These are phyloP conservation scores for Zygoascus biomembranicola DNA, from an alignment of 805 yeast genomes.

Conservation along the genomic window DNA sequence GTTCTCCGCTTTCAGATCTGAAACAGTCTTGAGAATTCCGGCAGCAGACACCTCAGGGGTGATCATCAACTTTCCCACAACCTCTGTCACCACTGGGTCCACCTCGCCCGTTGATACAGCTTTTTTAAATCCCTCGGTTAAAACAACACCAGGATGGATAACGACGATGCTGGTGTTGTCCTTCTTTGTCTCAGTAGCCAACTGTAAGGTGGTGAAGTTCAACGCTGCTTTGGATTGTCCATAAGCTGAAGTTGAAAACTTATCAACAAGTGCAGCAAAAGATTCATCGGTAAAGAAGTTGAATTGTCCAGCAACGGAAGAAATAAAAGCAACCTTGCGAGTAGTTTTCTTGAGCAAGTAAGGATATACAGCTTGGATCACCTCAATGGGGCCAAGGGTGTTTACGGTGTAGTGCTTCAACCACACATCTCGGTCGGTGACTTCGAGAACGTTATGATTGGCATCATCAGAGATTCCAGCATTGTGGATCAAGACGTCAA, in stretches of 20 bases:
- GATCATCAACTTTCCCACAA: neutral
- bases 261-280: constrained; percentile 4
- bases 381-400: constrained; percentile 22
- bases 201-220: constrained; percentile 25
- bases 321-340: constrained; percentile 24
- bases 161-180: constrained; percentile 27
- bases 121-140: constrained; percentile 19
- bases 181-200: constrained; percentile 23
- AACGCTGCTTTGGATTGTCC: constrained; percentile 30
- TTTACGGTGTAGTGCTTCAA: constrained; percentile 19
- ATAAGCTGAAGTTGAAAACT: neutral
- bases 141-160: constrained; percentile 34
- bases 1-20: constrained; percentile 16
- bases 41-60: constrained; percentile 23
- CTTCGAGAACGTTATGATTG: constrained; percentile 3
- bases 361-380: constrained; percentile 18
- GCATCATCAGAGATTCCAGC: constrained; percentile 18
- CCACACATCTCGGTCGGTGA: neutral
- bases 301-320: constrained; percentile 26
- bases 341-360: constrained; percentile 17
- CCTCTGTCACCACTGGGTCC: too few relatives aligned
- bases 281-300: too few relatives aligned
- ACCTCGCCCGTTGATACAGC: neutral
- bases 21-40: constrained; percentile 16
- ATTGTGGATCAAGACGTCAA: constrained; percentile 16